Percentiles rank a stretch among this genome's conserved stretches.
These are phyloP conservation scores for Cyberlindnera maclurae DNA, from an alignment of 805 yeast genomes.

Conservation along the genomic window DNA sequence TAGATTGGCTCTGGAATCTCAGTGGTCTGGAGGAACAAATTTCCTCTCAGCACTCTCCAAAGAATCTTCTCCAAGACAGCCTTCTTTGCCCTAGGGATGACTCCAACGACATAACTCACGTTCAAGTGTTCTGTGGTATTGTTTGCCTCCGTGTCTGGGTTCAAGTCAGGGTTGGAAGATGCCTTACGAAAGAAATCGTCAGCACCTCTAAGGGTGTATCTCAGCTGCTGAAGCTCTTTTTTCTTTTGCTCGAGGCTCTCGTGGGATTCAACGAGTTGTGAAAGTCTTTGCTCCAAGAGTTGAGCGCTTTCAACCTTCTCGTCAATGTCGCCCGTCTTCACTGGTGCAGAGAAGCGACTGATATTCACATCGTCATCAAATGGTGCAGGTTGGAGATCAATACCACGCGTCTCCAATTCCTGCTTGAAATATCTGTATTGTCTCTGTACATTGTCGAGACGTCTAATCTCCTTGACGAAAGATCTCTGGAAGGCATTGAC, in stretches of 20 bases:
- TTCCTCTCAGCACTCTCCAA: constrained; percentile 94
- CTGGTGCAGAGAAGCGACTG: constrained; percentile 21
- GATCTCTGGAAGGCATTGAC: constrained; percentile 84
- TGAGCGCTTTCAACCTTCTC: constrained; percentile 62
- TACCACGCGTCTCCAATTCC: constrained; percentile 41
- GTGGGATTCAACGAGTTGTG: constrained; percentile 63
- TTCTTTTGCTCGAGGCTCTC: constrained; percentile 54
- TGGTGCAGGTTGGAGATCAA: constrained; percentile 28
- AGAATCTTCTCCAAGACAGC: constrained; percentile 70
- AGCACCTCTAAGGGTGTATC: constrained; percentile 43
- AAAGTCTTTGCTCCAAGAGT: constrained; percentile 67
- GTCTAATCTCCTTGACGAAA: constrained; percentile 82
- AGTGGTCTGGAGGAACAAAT: constrained; percentile 66
- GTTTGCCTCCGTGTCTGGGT: constrained; percentile 14
- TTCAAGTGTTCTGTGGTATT: constrained; percentile 27
- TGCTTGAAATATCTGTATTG: constrained; percentile 58
- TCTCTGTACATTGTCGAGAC: constrained; percentile 78
- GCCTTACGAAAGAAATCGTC: constrained; percentile 38
- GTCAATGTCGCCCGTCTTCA: constrained; percentile 36
- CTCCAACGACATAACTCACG: constrained; percentile 62
- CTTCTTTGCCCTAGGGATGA: constrained; percentile 66
- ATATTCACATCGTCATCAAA: constrained; percentile 23
- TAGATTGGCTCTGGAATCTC: constrained; percentile 68
- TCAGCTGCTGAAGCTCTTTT: constrained; percentile 57
- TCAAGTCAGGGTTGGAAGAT: constrained; percentile 11